Evolutionary conservation across 2,329 filamentous ascomycete species (phyloP).

Genomic region (Calonectria pseudoreteaudii): DNA sequence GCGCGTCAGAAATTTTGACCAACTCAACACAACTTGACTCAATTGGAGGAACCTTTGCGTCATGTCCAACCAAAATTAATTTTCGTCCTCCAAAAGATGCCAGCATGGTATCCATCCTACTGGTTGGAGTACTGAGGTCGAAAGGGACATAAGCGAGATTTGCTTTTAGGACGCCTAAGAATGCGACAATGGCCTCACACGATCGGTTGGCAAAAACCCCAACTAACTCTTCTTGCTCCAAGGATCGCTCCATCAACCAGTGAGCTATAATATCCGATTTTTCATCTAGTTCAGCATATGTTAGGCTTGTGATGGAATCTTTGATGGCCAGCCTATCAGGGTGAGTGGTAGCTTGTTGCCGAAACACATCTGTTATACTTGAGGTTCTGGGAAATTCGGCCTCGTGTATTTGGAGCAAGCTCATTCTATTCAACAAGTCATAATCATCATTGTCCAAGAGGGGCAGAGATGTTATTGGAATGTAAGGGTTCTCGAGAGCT

Average conservation of each 20-base stretch:
- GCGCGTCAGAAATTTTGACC: slow-evolving; percentile 2
- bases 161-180: slow-evolving; percentile 33
- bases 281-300: slow-evolving; percentile 33
- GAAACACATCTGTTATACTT: neutral
- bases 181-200: slow-evolving; percentile 18
- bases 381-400: neutral
- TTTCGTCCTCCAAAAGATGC: too few species aligned
- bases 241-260: neutral
- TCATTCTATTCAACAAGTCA: neutral
- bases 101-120: slow-evolving; percentile 23
- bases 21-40: too few species aligned
- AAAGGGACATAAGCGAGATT: slow-evolving; percentile 32
- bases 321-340: neutral
- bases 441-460: neutral
- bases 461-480: too few species aligned
- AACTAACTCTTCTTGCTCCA: slow-evolving; percentile 10
- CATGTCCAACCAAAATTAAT: too few species aligned
- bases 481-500: neutral
- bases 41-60: too few species aligned
- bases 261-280: slow-evolving; percentile 23
- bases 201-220: slow-evolving; percentile 23
- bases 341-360: neutral
- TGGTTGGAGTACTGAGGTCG: slow-evolving; percentile 24
- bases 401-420: neutral
- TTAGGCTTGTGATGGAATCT: slow-evolving; percentile 5